phyloP scores from a whole-genome alignment of 2,329 filamentous ascomycete species.

The Fusarium sp. region DNA sequence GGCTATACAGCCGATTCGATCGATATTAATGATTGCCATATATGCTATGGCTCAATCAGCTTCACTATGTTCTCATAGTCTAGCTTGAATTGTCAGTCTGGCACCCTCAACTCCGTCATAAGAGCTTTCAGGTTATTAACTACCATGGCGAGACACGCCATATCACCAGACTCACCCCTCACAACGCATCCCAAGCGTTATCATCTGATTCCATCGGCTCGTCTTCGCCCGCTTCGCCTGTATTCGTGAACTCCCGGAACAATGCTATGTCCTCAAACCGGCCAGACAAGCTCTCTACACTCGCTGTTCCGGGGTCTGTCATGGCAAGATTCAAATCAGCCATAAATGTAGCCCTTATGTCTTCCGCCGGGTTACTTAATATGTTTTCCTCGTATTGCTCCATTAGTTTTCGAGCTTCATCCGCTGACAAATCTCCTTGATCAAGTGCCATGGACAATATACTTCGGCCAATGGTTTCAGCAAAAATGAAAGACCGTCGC shows the following conservation, averaged over 20 bases:
- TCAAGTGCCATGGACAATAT: slow-evolving; percentile 55
- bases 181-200: slow-evolving; percentile 16
- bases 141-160: background rate
- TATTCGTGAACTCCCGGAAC: slow-evolving; percentile 52
- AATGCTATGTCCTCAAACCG: slow-evolving; percentile 53
- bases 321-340: slow-evolving; percentile 55
- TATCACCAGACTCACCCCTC: background rate
- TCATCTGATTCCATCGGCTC: slow-evolving; percentile 30
- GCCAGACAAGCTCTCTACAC: slow-evolving; percentile 52
- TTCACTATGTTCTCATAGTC: background rate
- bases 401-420: slow-evolving; percentile 50
- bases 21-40: background rate
- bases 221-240: slow-evolving; percentile 6
- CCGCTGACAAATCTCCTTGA: slow-evolving; percentile 50
- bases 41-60: background rate
- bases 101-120: background rate
- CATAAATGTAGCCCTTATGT: slow-evolving; percentile 56
- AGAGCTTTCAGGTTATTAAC: background rate
- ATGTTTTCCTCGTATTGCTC: slow-evolving; percentile 48
- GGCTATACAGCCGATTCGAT: background rate
- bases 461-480: slow-evolving; percentile 52
- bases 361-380: slow-evolving; percentile 34
- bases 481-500: slow-evolving; percentile 54
- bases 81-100: background rate
- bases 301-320: slow-evolving; percentile 52